Percentiles rank a stretch among this genome's conserved stretches.
phyloP scores from a whole-genome alignment of 2,329 filamentous ascomycete genomes.

The Trichoderma guizhouense region DNA sequence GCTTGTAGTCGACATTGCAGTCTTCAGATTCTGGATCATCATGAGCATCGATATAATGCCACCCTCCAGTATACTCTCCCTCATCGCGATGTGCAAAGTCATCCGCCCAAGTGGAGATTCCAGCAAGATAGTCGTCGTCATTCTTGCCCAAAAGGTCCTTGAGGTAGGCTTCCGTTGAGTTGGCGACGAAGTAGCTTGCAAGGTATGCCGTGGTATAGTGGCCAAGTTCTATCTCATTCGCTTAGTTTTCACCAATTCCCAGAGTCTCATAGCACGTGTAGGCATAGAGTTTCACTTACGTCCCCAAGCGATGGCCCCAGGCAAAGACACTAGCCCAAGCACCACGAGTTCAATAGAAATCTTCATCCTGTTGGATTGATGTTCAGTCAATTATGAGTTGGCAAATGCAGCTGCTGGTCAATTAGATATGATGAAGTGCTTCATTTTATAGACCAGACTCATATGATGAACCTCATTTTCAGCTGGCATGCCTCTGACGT shows the following conservation, averaged over 20 bases:
- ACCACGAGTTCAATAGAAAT: neutral
- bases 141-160: neutral
- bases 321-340: neutral
- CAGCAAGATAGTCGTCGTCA: neutral
- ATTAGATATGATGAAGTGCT: neutral
- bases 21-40: neutral
- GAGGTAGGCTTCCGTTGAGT: neutral
- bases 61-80: neutral
- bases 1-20: neutral
- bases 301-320: neutral
- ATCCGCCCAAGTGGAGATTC: neutral
- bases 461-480: neutral
- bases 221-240: neutral
- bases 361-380: neutral
- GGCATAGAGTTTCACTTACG: neutral
- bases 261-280: neutral
- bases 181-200: neutral
- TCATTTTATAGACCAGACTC: neutral
- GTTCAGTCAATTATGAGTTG: rapidly evolving
- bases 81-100: rapidly evolving
- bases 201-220: neutral
- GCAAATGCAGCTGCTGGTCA: neutral
- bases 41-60: neutral
- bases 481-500: neutral
- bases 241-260: neutral